Conservation (phyloP, 495 filamentous ascomycete species). For the Astrocystis sublimbata region DNA sequence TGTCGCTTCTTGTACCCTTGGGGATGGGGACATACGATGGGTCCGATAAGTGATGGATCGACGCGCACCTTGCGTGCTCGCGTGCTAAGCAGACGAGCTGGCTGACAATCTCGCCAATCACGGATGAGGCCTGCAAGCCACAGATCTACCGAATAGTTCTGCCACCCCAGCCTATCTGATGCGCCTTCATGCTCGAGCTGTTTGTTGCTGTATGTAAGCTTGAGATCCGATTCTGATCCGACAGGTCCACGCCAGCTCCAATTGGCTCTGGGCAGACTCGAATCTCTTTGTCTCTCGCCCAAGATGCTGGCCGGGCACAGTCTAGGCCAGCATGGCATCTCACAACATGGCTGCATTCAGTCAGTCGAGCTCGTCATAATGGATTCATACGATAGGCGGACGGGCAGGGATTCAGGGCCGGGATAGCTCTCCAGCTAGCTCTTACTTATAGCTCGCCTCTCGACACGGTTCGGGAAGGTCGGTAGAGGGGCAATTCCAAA, state of each 20-base stretch:
- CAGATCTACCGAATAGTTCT: no score
- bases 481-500: slow-evolving; percentile 4
- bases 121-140: slow-evolving; percentile 7
- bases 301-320: no score
- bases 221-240: no score
- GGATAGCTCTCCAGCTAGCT: not conserved
- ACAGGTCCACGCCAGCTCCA: not conserved
- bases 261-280: not conserved
- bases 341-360: not conserved
- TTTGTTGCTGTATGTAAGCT: no score
- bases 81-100: no score
- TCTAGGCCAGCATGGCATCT: not conserved
- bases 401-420: slow-evolving; percentile 1
- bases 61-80: slow-evolving; percentile 10
- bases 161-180: no score
- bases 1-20: slow-evolving; percentile 4
- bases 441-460: no score
- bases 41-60: not conserved
- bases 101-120: no score
- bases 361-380: slow-evolving; percentile 6
- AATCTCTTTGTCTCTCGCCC: not conserved
- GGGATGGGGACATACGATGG: not conserved
- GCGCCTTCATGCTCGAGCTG: not conserved
- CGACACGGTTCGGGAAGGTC: slow-evolving; percentile 8
- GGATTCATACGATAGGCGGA: not conserved